A percentile compares a stretch with the other conserved stretches of the same genome.
Conservation (phyloP, 768 basidiomycete genomes). For the Exsudoporus frostii region DNA sequence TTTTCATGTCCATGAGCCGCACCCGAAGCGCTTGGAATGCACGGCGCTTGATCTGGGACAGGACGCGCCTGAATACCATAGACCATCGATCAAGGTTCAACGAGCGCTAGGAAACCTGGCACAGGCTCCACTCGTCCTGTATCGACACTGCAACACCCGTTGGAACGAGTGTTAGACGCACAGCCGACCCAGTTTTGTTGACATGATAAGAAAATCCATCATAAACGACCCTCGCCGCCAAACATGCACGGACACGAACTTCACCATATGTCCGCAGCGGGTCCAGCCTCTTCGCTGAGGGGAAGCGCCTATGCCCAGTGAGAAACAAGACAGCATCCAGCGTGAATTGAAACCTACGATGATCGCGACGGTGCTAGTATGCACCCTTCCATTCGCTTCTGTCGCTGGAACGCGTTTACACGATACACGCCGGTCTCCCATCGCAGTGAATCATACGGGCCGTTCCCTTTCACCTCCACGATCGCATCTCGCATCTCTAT, state of each 20-base stretch:
- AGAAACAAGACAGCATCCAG: neutral
- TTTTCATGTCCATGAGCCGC: slow-evolving; percentile 77
- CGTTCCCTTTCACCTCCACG: slow-evolving; percentile 72
- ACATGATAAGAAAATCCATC: slow-evolving; percentile 66
- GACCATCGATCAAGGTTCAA: neutral
- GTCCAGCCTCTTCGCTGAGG: slow-evolving; percentile 61
- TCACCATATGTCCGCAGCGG: slow-evolving; percentile 64
- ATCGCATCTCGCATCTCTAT: slow-evolving; percentile 69
- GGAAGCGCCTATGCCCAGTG: slow-evolving; percentile 67
- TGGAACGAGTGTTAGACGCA: slow-evolving; percentile 88
- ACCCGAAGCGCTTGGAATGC: slow-evolving; percentile 89
- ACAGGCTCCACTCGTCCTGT: slow-evolving; percentile 97
- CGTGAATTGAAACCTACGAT: slow-evolving; percentile 53
- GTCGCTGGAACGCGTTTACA: slow-evolving; percentile 90
- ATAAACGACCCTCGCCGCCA: neutral
- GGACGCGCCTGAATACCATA: neutral
- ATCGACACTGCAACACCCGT: slow-evolving; percentile 94
- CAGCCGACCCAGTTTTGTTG: slow-evolving; percentile 97
- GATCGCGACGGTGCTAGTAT: slow-evolving; percentile 87
- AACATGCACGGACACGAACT: slow-evolving; percentile 38
- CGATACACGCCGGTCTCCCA: slow-evolving; percentile 97
- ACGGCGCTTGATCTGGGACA: slow-evolving; percentile 75
- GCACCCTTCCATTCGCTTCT: slow-evolving; percentile 88
- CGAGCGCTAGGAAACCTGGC: slow-evolving; percentile 57
- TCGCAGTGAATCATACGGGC: slow-evolving; percentile 73